Evolutionary conservation across 345 rosid species (phyloP).

Genomic region (Theobroma cacao): DNA sequence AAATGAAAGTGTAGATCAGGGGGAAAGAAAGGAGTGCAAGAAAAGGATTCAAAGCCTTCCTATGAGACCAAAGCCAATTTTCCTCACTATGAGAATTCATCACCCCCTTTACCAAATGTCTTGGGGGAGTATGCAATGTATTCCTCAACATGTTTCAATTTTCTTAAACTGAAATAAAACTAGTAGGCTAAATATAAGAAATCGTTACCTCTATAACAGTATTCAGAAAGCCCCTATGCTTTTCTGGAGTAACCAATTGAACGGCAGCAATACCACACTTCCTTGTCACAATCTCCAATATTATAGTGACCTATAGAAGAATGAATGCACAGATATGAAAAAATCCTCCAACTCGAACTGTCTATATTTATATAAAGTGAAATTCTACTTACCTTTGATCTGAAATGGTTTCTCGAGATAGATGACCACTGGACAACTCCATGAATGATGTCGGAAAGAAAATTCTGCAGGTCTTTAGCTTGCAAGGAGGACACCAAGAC

Average conservation of each 20-base stretch:
- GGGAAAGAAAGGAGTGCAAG: background rate
- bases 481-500: conserved; percentile 72
- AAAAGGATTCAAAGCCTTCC: background rate
- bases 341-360: background rate
- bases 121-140: background rate
- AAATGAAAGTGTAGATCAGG: background rate
- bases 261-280: conserved; percentile 83
- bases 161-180: background rate
- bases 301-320: conserved; percentile 64
- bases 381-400: conserved; percentile 55
- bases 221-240: conserved; percentile 65
- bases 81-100: background rate
- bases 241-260: conserved; percentile 60
- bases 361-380: background rate
- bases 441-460: conserved; percentile 47
- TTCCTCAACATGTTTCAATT: background rate
- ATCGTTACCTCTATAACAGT: conserved; percentile 67
- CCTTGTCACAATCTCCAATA: conserved; percentile 78
- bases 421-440: conserved; percentile 79
- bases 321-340: background rate
- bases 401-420: conserved; percentile 86
- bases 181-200: conserved; percentile 1
- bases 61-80: background rate
- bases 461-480: conserved; percentile 61
- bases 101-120: background rate